phyloP scores from a whole-genome alignment of 805 yeast species.

The Candida glaebosa region DNA sequence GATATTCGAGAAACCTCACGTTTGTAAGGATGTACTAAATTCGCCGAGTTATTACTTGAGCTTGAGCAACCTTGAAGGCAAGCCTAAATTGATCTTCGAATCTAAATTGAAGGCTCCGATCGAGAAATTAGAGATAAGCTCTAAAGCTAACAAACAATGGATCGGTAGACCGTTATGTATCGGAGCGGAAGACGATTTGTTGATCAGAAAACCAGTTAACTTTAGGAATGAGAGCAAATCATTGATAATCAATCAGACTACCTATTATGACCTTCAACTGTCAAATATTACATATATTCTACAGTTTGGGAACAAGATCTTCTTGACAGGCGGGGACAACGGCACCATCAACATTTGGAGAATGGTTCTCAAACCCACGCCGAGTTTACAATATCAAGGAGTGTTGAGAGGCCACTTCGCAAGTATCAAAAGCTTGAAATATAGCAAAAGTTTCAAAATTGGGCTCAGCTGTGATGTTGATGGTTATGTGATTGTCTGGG shows the following conservation, averaged over 20 bases:
- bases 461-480: conserved; percentile 51
- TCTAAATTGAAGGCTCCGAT: conserved; percentile 40
- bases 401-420: conserved; percentile 58
- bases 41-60: conserved; percentile 35
- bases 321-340: conserved; percentile 50
- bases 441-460: conserved; percentile 51
- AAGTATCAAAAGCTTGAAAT: conserved; percentile 43
- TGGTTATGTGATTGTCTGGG: conserved; percentile 66
- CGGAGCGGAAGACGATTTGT: conserved; percentile 32
- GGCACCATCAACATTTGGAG: conserved; percentile 64
- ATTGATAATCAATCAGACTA: conserved; percentile 37
- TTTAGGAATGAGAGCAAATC: conserved; percentile 24
- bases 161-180: conserved; percentile 45
- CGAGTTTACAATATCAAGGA: conserved; percentile 37
- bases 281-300: conserved; percentile 36
- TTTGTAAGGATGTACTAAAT: conserved; percentile 39
- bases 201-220: conserved; percentile 28
- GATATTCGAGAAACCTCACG: conserved; percentile 68
- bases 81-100: conserved; percentile 42
- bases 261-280: conserved; percentile 43
- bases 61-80: conserved; percentile 20
- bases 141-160: conserved; percentile 43
- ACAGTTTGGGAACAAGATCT: conserved; percentile 38
- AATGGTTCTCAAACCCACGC: conserved; percentile 26
- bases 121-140: conserved; percentile 42